Evolutionary conservation across 768 basidiomycete genomes (phyloP).

Genomic region (Psilocybe cyanescens): DNA sequence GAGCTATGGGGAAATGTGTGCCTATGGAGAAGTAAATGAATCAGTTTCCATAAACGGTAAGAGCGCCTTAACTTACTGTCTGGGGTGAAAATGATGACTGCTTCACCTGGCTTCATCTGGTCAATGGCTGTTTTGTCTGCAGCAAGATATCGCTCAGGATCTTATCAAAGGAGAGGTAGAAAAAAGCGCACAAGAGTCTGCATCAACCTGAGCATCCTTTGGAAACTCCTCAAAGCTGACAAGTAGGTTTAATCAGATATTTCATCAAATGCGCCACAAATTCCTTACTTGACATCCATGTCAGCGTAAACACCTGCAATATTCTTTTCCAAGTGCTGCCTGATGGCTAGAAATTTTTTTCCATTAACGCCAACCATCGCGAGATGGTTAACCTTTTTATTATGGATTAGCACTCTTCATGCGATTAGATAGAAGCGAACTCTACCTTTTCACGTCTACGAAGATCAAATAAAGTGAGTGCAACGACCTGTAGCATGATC

Average conservation of each 20-base stretch:
- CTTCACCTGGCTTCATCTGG: constrained; percentile 76
- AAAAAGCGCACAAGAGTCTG: constrained; percentile 75
- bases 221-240: constrained; percentile 81
- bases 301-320: constrained; percentile 86
- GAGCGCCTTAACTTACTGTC: constrained; percentile 59
- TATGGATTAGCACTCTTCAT: constrained; percentile 17
- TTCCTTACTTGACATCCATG: constrained; percentile 77
- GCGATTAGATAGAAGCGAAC: neutral
- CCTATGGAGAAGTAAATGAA: constrained; percentile 36
- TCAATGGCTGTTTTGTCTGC: constrained; percentile 86
- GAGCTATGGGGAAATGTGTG: constrained; percentile 85
- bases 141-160: neutral
- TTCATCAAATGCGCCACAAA: constrained; percentile 1
- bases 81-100: constrained; percentile 93
- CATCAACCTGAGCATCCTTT: constrained; percentile 65
- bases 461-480: constrained; percentile 87
- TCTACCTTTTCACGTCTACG: constrained; percentile 78
- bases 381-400: constrained; percentile 63
- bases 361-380: constrained; percentile 92
- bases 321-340: constrained; percentile 79
- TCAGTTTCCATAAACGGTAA: neutral
- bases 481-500: constrained; percentile 70
- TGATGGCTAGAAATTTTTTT: constrained; percentile 85
- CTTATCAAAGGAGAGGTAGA: neutral
- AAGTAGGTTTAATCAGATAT: neutral